Percentiles rank a stretch among this genome's conserved stretches.
Evolutionary conservation across 75 land plant genomes (phyloP).

Genomic region (Cupressus sempervirens): DNA sequence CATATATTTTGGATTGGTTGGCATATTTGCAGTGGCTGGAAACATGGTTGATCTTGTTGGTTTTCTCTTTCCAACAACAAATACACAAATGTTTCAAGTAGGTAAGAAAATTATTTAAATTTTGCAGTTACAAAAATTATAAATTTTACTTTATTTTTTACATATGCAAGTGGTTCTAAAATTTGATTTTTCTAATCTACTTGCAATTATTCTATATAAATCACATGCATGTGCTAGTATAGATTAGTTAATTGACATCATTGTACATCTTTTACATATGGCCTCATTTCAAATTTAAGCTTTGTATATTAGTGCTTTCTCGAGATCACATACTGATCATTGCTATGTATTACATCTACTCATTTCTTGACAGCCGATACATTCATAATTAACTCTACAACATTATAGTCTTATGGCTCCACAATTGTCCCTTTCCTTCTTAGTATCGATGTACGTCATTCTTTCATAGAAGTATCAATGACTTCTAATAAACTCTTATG

Average conservation of each 20-base stretch:
- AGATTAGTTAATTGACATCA: neutral
- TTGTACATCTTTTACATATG: neutral
- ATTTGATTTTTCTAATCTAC: neutral
- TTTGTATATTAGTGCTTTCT: neutral
- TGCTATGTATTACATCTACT: no score
- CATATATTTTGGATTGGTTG: constrained; percentile 33
- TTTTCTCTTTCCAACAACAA: constrained; percentile 28
- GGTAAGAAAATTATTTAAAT: constrained; percentile 17
- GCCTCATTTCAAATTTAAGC: neutral
- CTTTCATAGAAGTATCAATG: no score
- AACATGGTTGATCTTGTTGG: constrained; percentile 31
- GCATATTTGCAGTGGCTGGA: constrained; percentile 41
- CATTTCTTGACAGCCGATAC: no score
- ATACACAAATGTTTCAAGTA: constrained; percentile 20
- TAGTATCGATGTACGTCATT: no score
- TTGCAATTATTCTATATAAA: neutral
- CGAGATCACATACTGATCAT: no score
- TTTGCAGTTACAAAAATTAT: constrained; percentile 3
- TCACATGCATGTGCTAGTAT: neutral
- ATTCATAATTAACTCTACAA: no score
- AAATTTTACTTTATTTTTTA: neutral
- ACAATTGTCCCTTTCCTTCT: no score
- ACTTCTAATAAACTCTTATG: no score
- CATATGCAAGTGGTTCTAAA: neutral
- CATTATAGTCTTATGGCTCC: no score